Base-by-base conservation (phyloP, 129 eudicot species). In the Calendula officinalis region DNA sequence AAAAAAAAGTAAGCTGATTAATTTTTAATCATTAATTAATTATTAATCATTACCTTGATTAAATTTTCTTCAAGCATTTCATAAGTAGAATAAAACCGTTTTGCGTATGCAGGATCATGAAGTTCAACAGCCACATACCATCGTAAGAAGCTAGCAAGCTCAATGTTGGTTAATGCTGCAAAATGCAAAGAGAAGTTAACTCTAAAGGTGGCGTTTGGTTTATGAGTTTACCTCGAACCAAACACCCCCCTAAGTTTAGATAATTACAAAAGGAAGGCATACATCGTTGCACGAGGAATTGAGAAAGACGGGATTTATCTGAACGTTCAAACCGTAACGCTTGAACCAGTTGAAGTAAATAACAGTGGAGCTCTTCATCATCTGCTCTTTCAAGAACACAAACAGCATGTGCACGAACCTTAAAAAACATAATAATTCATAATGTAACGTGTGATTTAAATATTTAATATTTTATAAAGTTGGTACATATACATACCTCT, bases 401-500 rank as follows among this genome's bases (percentile, higher is more conserved):
- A 6, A 94, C 97, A 74, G 99, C 99, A 80, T 94, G 91, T 67
- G 99, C 99, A 77, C 99, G 97, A 69, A 94, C 99, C 97, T 91
- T 51, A 71, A 33, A 41, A 62, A 41, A 62, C 10, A 71, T 8
- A 39, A 53, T 32, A 52, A 45, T 38, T 45, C 7, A 50, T 7
- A 43, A 11, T 16, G 59, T 39, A 51, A 3, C 0, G 6, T 7
- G 52, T 52, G 47, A 49, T 46, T 62, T 44, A 36, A 62, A 33
- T 41, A 45, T 7, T 57, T 33, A 5, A n/a, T n/a, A 56, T n/a
- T 16, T 16, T 57, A 43, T 53, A 52, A 43, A 33, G 4, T 30
- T 5, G 39, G 62, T 39, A 41, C n/a, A 11, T 66, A 38, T 39
- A 59, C 77, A 72, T 63, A 94, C 97, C 88, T 94, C 99, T 86